Evolutionary conservation across 371 early-diverging fungal species (phyloP).

Genomic region (Umbelopsis sp.): DNA sequence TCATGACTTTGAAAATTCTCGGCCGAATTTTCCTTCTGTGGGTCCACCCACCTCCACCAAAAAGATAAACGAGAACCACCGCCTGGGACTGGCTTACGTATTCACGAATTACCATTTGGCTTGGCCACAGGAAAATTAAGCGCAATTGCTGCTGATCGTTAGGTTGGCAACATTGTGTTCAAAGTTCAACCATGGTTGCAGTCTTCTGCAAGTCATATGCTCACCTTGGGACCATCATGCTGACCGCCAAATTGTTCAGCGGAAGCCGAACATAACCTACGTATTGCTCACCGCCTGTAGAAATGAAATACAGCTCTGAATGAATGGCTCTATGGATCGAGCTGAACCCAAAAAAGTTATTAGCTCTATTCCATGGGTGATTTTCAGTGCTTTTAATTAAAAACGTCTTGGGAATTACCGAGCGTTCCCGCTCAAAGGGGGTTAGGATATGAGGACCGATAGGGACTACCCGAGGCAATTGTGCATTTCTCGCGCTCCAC

Average conservation of each 20-base stretch:
- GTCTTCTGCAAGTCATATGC: not conserved
- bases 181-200: not conserved
- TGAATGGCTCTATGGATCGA: too few relatives aligned
- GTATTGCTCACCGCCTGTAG: too few relatives aligned
- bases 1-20: not conserved
- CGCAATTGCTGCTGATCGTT: not conserved
- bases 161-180: not conserved
- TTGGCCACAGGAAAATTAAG: too few relatives aligned
- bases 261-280: too few relatives aligned
- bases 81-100: too few relatives aligned
- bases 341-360: too few relatives aligned
- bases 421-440: too few relatives aligned
- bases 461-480: not conserved
- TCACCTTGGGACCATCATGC: not conserved
- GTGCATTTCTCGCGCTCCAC: not conserved
- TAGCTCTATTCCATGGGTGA: too few relatives aligned
- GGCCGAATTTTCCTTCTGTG: conserved; percentile 4
- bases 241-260: not conserved
- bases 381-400: not conserved
- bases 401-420: not conserved
- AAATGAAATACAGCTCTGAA: too few relatives aligned
- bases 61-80: not conserved
- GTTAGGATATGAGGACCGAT: not conserved
- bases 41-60: not conserved
- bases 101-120: too few relatives aligned